Base-by-base conservation (phyloP, 2,329 filamentous ascomycete species). In the Pseudocercospora vitis region DNA sequence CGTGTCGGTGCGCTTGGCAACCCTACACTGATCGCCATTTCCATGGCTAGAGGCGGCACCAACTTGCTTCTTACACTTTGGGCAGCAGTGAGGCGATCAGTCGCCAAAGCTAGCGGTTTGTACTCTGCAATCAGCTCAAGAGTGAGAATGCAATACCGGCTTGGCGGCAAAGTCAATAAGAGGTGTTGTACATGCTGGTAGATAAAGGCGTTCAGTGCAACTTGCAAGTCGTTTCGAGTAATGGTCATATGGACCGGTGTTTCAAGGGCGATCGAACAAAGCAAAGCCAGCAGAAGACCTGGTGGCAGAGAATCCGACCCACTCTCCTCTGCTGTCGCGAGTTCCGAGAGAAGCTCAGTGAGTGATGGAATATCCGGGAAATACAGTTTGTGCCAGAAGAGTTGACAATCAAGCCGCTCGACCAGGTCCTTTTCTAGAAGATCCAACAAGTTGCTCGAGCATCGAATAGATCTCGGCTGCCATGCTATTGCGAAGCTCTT, bases 311-410 rank as follows among this genome's bases (percentile, higher is more conserved):
- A 4, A 7, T 40, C 37, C 4, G 37, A 23, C 12, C 19, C 37
- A 19, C 18, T 40, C 16, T 23, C 37, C 2, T 19, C n/a, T 5
- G 5, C n/a, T 14, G 37, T 12, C 16, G n/a, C 6, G 3, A 52
- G 11, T 18, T 46, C 16, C 1, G 24, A 14, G 6, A 14, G 26
- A 3, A 60, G 49, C 7, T 47, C 28, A 11, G 6, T 14, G 9
- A 60, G 16, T 9, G 16, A 52, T 16, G 58, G 56, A 2, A 56
- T 16, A 16, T 52, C 45, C 4, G 58, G 55, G 28, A 48, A 48
- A n/a, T 56, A 48, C 6, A 56, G 42, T 18, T 46, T 49, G 46
- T 56, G 52, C 58, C 55, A 60, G 7, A 51, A 18, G 16, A 40
- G 37, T 19, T 11, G 12, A 16, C 21, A 12, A 12, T 24, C 37